Percentiles rank a stretch among this genome's conserved stretches.
These are phyloP conservation scores for Phaseolus lunatus DNA, from an alignment of 306 rosid genomes.

Conservation along the genomic window DNA sequence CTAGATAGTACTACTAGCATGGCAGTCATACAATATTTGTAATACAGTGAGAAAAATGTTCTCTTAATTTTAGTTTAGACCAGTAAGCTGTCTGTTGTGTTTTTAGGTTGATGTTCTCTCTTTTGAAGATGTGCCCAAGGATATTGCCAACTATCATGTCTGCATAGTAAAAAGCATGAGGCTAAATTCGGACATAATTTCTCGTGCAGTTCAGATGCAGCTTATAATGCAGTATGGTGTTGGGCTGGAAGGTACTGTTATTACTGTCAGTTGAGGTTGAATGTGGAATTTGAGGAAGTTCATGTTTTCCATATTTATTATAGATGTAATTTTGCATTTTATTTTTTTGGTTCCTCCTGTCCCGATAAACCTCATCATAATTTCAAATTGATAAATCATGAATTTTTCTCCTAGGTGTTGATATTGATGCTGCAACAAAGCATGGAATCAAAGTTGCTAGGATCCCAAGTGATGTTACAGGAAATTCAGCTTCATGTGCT, in stretches of 20 bases:
- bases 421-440: conserved; percentile 87
- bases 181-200: conserved; percentile 67
- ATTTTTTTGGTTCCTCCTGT: background rate
- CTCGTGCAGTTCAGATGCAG: conserved; percentile 74
- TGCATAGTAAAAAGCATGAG: conserved; percentile 71
- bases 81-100: conserved; percentile 4
- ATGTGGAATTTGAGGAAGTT: conserved; percentile 19
- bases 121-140: conserved; percentile 67
- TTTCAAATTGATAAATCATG: conserved; percentile 24
- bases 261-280: conserved; percentile 25
- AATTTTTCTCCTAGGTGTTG: conserved; percentile 68
- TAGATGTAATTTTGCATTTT: conserved; percentile 2
- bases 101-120: conserved; percentile 82
- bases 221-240: conserved; percentile 92
- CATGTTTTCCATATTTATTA: conserved; percentile 14
- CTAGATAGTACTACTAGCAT: background rate
- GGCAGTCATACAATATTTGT: background rate
- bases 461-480: conserved; percentile 71
- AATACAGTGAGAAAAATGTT: background rate
- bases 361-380: background rate
- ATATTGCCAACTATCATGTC: conserved; percentile 65
- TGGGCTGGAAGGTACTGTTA: conserved; percentile 79
- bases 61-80: background rate
- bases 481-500: conserved; percentile 91
- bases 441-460: conserved; percentile 89